Conservation (phyloP, 2,329 filamentous ascomycete genomes). For the Hypoxylon sp. region DNA sequence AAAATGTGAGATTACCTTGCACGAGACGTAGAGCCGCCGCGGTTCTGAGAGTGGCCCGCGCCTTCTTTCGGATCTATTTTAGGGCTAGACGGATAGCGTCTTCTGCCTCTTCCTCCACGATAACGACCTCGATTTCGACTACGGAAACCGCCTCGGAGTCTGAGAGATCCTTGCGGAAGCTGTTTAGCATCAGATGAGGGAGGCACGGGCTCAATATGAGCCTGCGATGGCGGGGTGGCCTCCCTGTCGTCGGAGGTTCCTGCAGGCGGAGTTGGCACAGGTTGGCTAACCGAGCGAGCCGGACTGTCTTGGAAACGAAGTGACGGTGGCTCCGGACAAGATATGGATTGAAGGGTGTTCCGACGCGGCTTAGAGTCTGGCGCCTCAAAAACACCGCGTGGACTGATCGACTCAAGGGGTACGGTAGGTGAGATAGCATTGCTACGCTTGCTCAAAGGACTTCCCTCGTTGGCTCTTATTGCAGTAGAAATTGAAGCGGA, state of each 20-base stretch:
- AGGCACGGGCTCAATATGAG: slow-evolving; percentile 9
- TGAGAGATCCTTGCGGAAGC: slow-evolving; percentile 29
- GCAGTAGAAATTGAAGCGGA: slow-evolving; percentile 41
- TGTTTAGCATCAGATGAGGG: slow-evolving; percentile 18
- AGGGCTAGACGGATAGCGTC: slow-evolving; percentile 39
- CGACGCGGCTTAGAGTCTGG: slow-evolving; percentile 44
- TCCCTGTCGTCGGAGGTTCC: slow-evolving; percentile 6
- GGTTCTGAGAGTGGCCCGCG: slow-evolving; percentile 14
- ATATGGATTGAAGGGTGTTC: slow-evolving; percentile 49
- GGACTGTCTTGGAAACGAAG: slow-evolving; percentile 45
- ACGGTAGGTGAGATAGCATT: slow-evolving; percentile 36
- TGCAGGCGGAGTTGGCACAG: slow-evolving; percentile 37
- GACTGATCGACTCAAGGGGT: slow-evolving; percentile 18
- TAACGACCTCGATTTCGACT: slow-evolving; percentile 46
- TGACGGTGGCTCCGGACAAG: slow-evolving; percentile 44
- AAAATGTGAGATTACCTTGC: slow-evolving; percentile 16
- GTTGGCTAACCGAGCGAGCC: slow-evolving; percentile 48
- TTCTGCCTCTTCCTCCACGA: slow-evolving; percentile 46
- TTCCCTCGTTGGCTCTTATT: slow-evolving; percentile 27
- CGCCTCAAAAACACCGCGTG: slow-evolving; percentile 23
- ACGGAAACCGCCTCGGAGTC: slow-evolving; percentile 42
- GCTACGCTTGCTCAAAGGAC: slow-evolving; percentile 34
- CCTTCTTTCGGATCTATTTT: slow-evolving; percentile 32
- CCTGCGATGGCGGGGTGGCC: slow-evolving; percentile 6
- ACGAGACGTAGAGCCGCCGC: slow-evolving; percentile 14